Percentiles rank a stretch among this genome's conserved stretches.
Evolutionary conservation across 352 stramenopile species (phyloP).

Genomic region (Thraustotheca clavata): DNA sequence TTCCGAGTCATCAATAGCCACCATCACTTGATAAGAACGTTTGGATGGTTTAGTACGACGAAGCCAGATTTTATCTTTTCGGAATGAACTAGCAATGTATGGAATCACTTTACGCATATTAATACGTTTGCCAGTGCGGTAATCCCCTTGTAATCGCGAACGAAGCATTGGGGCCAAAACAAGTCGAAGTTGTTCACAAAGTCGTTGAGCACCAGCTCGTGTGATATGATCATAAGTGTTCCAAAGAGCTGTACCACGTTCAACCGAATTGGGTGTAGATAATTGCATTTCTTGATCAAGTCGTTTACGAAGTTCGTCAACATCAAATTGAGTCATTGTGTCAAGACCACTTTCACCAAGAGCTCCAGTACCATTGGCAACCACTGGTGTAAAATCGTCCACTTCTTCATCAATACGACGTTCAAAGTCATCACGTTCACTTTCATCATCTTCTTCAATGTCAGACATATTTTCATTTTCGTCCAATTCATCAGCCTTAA

Average conservation of each 20-base stretch:
- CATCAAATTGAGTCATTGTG: constrained; percentile 35
- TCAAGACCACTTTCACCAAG: not conserved
- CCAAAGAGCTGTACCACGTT: constrained; percentile 81
- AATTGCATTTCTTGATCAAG: constrained; percentile 72
- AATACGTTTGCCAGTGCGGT: constrained; percentile 98
- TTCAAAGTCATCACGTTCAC: constrained; percentile 25
- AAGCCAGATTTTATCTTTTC: constrained; percentile 99
- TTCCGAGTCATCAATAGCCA: constrained; percentile 99
- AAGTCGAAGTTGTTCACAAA: constrained; percentile 98
- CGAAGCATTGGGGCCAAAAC: constrained; percentile 98
- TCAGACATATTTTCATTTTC: constrained; percentile 30
- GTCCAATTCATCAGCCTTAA: constrained; percentile 21
- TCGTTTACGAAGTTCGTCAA: constrained; percentile 59
- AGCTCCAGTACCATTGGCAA: not conserved
- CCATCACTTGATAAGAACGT: constrained; percentile 97
- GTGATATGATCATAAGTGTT: constrained; percentile 90
- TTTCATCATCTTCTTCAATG: constrained; percentile 30
- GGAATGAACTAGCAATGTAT: constrained; percentile 99
- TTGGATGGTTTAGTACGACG: constrained; percentile 97
- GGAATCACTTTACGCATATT: constrained; percentile 99
- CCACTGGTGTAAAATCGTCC: constrained; percentile 24
- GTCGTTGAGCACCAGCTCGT: constrained; percentile 82
- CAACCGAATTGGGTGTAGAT: constrained; percentile 31
- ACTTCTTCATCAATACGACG: constrained; percentile 32
- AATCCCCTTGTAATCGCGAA: constrained; percentile 97